Evolutionary conservation across 169 alveolate genomes (phyloP).

Genomic region (Perkinsus olseni): DNA sequence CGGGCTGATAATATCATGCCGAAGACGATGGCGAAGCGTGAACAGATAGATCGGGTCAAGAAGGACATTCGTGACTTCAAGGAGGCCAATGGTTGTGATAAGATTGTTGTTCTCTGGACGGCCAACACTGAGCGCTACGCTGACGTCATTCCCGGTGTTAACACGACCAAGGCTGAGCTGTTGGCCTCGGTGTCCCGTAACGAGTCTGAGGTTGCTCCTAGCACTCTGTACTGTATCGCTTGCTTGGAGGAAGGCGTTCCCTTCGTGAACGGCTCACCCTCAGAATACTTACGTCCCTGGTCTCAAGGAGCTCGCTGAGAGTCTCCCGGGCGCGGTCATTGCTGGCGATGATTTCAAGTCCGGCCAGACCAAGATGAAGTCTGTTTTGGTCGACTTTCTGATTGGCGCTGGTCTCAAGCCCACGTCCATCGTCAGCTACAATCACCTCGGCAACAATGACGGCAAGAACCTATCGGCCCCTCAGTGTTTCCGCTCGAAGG

Average conservation of each 20-base stretch:
- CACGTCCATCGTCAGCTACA: constrained; percentile 70
- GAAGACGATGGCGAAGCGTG: constrained; percentile 50
- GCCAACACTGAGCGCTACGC: constrained; percentile 80
- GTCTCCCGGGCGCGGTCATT: constrained; percentile 55
- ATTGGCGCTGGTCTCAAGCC: constrained; percentile 72
- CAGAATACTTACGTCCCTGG: constrained; percentile 79
- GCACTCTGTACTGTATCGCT: constrained; percentile 75
- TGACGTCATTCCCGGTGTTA: constrained; percentile 49
- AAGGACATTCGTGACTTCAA: constrained; percentile 64
- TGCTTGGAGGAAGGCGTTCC: constrained; percentile 61
- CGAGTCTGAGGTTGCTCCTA: constrained; percentile 63
- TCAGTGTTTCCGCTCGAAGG: constrained; percentile 67
- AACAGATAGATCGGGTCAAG: constrained; percentile 60
- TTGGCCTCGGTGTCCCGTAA: constrained; percentile 48
- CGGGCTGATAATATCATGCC: constrained; percentile 70
- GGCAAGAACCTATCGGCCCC: constrained; percentile 71
- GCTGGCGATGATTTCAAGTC: constrained; percentile 83
- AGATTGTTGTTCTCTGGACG: constrained; percentile 77
- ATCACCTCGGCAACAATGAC: constrained; percentile 84
- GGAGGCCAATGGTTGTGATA: constrained; percentile 52
- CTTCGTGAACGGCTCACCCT: constrained; percentile 82
- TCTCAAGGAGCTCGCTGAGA: constrained; percentile 60
- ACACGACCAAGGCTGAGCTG: constrained; percentile 62
- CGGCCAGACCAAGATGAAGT: constrained; percentile 78
- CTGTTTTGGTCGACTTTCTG: constrained; percentile 68